phyloP scores from a whole-genome alignment of 2,329 filamentous ascomycete genomes.

The Rutstroemia sydowiana region DNA sequence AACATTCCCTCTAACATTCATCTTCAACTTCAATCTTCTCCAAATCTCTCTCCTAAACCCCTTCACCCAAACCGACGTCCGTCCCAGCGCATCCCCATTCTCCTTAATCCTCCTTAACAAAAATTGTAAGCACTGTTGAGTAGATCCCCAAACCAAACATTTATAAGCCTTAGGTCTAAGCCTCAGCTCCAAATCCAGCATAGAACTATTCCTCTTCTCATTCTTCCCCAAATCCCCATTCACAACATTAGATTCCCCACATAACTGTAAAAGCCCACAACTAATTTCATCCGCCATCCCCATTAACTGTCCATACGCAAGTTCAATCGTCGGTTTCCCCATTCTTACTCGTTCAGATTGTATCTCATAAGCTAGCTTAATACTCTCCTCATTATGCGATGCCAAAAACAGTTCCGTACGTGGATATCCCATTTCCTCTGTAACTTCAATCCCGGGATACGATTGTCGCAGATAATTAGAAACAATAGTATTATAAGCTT shows the following conservation, averaged over 20 bases:
- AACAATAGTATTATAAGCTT: constrained; percentile 49
- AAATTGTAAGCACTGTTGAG: constrained; percentile 78
- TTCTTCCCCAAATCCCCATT: neutral
- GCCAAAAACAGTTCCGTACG: constrained; percentile 59
- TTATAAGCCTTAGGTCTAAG: constrained; percentile 47
- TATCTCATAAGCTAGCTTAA: constrained; percentile 47
- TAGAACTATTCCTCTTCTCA: no score
- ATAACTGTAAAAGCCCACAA: constrained; percentile 37
- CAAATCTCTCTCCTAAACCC: constrained; percentile 15
- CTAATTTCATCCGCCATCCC: constrained; percentile 93
- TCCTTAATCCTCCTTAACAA: constrained; percentile 49
- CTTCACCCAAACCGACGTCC: constrained; percentile 29
- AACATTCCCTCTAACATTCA: no score
- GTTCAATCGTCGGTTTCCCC: constrained; percentile 26
- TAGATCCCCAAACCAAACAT: constrained; percentile 59
- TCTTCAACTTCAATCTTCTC: constrained; percentile 10
- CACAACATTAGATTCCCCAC: neutral
- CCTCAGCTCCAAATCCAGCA: neutral
- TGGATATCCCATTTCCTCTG: constrained; percentile 7
- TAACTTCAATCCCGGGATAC: constrained; percentile 28
- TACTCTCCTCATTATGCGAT: constrained; percentile 70
- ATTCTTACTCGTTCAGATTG: constrained; percentile 23
- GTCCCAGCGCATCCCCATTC: constrained; percentile 36
- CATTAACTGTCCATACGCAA: constrained; percentile 69
- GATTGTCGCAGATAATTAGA: constrained; percentile 37